Conservation (phyloP, 257 asterid species). For the Jaltomata sinuosa region DNA sequence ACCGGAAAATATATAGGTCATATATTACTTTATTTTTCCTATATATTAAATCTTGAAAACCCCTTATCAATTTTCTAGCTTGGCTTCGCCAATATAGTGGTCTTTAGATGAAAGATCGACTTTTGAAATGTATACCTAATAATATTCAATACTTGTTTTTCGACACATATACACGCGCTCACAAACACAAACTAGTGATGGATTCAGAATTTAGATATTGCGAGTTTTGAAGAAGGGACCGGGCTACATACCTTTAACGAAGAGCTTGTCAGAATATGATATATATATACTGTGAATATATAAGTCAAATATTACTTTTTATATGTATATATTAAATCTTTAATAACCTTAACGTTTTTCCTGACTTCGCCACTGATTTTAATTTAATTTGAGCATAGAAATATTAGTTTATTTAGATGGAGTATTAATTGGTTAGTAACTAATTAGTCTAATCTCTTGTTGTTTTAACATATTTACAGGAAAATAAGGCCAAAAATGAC, state of each 20-base stretch:
- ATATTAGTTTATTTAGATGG: not conserved
- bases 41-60: not conserved
- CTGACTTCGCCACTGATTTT: not conserved
- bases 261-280: not conserved
- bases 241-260: not conserved
- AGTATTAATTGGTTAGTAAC: not conserved
- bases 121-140: not conserved
- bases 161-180: not conserved
- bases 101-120: not conserved
- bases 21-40: not conserved
- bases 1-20: not conserved
- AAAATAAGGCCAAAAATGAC: conserved; percentile 76
- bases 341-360: not conserved
- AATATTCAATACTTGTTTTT: not conserved
- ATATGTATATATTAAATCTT: not conserved
- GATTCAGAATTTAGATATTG: not conserved
- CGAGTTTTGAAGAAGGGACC: not conserved
- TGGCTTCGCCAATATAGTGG: not conserved
- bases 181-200: not conserved
- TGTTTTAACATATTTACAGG: conserved; percentile 26
- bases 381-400: not conserved
- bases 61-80: not conserved
- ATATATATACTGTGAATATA: not conserved
- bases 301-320: not conserved
- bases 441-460: not conserved